Evolutionary conservation across 2,329 filamentous ascomycete genomes (phyloP), one percentile per base, ranked within the genome.

Genomic region (Xylaria digitata): DNA sequence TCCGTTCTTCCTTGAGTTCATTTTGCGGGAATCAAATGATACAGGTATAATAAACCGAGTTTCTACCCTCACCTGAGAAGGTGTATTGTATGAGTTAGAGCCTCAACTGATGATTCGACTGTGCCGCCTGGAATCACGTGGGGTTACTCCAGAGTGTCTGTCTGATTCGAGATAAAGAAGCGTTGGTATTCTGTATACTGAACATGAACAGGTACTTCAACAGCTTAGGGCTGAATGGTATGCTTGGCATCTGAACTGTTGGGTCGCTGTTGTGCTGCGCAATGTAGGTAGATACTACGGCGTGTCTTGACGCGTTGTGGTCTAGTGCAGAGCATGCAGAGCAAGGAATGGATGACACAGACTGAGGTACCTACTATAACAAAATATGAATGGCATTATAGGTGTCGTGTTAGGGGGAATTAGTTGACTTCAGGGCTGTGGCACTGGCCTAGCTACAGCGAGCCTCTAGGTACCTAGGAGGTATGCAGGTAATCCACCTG

Each of bases 1-100:
- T 57, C 70, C 46, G 55, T 72, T 77, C 42, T 69, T 71, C 46
- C 67, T 58, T 56, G 65, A 42, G 54, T 46, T 61, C 61, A 67
- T 70, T 30, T 57, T 66, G 53, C 48, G 45, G 2, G 17, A 17
- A 26, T 19, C 32, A 23, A 46, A 45, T 23, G 46, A 15, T 32
- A 55, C 57, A 8, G 26, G 5, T 26, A 26, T 26, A 26, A 26
- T 26, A 26, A 26, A 2, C 53, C 43, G 32, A 21, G 43, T n/a
- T 23, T 17, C 40, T 55, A 15, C 17, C 43, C 42, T 58, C 45
- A 54, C 42, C 37, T 46, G 15, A 15, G 30, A 32, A 7, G 46
- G 34, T 42, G 30, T 55, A n/a, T 6, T 37, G 48, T 9, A 15
- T 6, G 26, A 53, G 9, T 42, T 46, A 26, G 32, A 54, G 5